Evolutionary conservation across 2,329 filamentous ascomycete genomes (phyloP).

Genomic region (Exophiala calicioides): DNA sequence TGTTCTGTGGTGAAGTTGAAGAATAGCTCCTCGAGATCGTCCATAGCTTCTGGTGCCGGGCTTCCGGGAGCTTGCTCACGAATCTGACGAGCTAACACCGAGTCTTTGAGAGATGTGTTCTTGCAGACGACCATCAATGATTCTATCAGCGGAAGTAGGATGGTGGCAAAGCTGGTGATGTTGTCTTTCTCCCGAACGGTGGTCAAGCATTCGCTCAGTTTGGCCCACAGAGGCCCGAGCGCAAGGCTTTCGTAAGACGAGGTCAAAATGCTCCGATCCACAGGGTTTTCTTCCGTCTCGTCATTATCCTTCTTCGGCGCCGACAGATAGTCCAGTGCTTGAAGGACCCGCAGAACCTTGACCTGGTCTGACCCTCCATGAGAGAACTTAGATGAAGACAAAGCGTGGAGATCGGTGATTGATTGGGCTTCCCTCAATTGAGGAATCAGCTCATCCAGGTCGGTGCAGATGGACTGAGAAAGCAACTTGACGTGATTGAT

Average conservation of each 20-base stretch:
- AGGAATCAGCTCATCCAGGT: conserved; percentile 79
- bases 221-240: conserved; percentile 88
- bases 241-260: conserved; percentile 88
- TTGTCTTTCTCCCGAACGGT: conserved; percentile 89
- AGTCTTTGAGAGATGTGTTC: conserved; percentile 81
- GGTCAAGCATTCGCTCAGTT: conserved; percentile 82
- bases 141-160: conserved; percentile 90
- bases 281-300: conserved; percentile 54
- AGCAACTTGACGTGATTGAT: conserved; percentile 82
- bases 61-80: conserved; percentile 75
- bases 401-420: conserved; percentile 91
- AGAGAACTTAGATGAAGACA: conserved; percentile 92
- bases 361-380: conserved; percentile 95
- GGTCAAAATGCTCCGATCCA: conserved; percentile 78
- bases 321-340: conserved; percentile 93
- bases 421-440: conserved; percentile 85
- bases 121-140: conserved; percentile 99
- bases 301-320: conserved; percentile 69
- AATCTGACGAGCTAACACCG: conserved; percentile 50
- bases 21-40: conserved; percentile 79
- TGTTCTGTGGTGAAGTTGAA: conserved; percentile 98
- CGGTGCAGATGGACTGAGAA: conserved; percentile 79
- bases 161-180: conserved; percentile 96
- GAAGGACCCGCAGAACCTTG: conserved; percentile 87
- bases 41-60: conserved; percentile 58